phyloP scores from a whole-genome alignment of 176 grass and related monocot species.

The Phragmites australis region DNA sequence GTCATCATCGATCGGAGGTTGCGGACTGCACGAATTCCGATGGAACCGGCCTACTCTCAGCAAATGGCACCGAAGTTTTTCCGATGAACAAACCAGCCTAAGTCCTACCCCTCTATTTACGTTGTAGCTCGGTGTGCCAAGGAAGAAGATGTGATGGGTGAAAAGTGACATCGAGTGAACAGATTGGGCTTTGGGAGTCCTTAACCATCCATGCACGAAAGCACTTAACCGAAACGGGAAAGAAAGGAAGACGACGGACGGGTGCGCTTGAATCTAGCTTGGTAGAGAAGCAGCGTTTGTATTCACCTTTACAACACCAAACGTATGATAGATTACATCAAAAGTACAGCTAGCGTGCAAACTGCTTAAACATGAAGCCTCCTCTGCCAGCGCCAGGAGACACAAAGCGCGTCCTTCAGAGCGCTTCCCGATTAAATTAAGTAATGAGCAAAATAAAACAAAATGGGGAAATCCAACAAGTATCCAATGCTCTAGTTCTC shows the following conservation, averaged over 20 bases:
- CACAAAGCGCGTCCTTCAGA: slow-evolving; percentile 44
- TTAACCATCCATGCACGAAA: not conserved
- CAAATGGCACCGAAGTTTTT: too few relatives aligned
- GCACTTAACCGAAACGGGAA: not conserved
- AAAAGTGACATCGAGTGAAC: not conserved
- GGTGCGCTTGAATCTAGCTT: slow-evolving; percentile 34
- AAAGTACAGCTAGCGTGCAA: slow-evolving; percentile 33
- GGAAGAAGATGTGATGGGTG: too few relatives aligned
- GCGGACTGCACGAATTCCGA: too few relatives aligned
- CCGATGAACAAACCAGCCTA: not conserved
- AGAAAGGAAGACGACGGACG: not conserved
- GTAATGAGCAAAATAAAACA: slow-evolving; percentile 1
- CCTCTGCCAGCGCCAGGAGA: slow-evolving; percentile 40
- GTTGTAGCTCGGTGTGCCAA: too few relatives aligned
- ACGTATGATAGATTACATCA: slow-evolving; percentile 26
- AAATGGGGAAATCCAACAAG: slow-evolving; percentile 41
- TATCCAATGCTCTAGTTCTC: slow-evolving; percentile 44
- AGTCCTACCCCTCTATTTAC: not conserved
- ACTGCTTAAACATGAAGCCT: slow-evolving; percentile 42
- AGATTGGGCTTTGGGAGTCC: not conserved
- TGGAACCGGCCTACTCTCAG: too few relatives aligned
- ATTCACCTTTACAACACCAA: slow-evolving; percentile 48
- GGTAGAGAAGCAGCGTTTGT: slow-evolving; percentile 7
- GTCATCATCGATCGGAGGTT: too few relatives aligned
- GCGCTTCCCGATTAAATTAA: slow-evolving; percentile 50